A percentile compares a stretch with the other conserved stretches of the same genome.
phyloP scores from a whole-genome alignment of 306 rosid species.

The Vigna angularis region DNA sequence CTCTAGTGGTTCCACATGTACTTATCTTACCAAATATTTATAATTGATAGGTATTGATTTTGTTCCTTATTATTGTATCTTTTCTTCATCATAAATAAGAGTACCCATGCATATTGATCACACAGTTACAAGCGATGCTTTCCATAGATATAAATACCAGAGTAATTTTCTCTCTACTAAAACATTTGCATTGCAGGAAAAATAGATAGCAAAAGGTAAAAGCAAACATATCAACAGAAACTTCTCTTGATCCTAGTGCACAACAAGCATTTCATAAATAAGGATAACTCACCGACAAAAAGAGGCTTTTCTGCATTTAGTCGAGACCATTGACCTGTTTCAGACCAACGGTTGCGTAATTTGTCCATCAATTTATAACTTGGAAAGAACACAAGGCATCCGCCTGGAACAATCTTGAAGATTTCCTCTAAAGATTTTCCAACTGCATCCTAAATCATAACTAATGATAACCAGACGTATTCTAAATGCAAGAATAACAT shows the following conservation, averaged over 20 bases:
- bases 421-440: conserved; percentile 93
- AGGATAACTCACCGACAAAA: conserved; percentile 74
- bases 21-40: too few relatives aligned
- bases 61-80: too few relatives aligned
- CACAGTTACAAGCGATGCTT: too few relatives aligned
- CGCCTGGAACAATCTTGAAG: conserved; percentile 81
- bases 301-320: conserved; percentile 68
- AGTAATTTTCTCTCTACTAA: conserved; percentile 18
- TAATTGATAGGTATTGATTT: too few relatives aligned
- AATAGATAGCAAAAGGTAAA: conserved; percentile 37
- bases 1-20: too few relatives aligned
- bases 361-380: conserved; percentile 95
- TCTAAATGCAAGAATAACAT: conserved; percentile 18
- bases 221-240: conserved; percentile 15
- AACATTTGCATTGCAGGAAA: conserved; percentile 5
- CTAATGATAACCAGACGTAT: conserved; percentile 40
- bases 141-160: conserved; percentile 4
- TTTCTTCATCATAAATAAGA: too few relatives aligned
- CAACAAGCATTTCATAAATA: conserved; percentile 28
- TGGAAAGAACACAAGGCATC: conserved; percentile 95
- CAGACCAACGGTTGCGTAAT: conserved; percentile 84
- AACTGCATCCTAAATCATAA: conserved; percentile 75
- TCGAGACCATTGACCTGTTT: conserved; percentile 94
- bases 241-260: conserved; percentile 21
- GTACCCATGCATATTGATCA: too few relatives aligned